A percentile compares a stretch with the other conserved stretches of the same genome.
phyloP scores from a whole-genome alignment of 2,329 filamentous ascomycete genomes.

The Trichoderma breve region DNA sequence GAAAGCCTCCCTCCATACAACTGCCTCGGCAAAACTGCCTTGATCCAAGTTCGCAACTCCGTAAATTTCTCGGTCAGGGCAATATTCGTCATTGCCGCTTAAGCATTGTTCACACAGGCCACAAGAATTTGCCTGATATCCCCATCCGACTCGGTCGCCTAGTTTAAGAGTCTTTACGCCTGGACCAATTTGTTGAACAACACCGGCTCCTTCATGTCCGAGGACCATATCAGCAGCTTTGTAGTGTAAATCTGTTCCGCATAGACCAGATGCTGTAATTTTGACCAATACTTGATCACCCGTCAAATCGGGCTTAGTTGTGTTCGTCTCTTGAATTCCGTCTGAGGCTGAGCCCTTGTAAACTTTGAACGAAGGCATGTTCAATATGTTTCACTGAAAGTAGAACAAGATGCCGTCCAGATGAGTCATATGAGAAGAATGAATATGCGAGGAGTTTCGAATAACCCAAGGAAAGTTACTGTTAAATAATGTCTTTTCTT shows the following conservation, averaged over 20 bases:
- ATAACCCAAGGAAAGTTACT: neutral
- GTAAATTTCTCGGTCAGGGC: neutral
- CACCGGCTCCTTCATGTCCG: neutral
- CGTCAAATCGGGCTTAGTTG: neutral
- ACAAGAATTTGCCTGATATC: neutral
- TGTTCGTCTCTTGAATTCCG: neutral
- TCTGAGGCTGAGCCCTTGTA: neutral
- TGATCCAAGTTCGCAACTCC: neutral
- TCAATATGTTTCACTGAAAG: neutral
- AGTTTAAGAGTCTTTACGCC: neutral
- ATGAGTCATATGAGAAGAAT: neutral
- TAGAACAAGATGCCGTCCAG: neutral
- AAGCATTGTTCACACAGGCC: neutral
- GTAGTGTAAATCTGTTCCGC: neutral
- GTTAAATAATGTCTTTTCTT: neutral
- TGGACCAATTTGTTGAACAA: neutral
- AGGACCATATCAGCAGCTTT: neutral
- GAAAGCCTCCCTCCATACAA: neutral
- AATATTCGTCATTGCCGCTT: neutral
- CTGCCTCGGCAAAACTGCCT: neutral
- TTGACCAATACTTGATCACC: neutral
- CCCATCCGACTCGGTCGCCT: neutral
- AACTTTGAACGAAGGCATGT: neutral
- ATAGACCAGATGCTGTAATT: neutral
- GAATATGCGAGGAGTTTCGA: neutral